A percentile compares a stretch with the other conserved stretches of the same genome.
phyloP scores from a whole-genome alignment of 1,139 yeast genomes.

The Pichia norvegensis region DNA sequence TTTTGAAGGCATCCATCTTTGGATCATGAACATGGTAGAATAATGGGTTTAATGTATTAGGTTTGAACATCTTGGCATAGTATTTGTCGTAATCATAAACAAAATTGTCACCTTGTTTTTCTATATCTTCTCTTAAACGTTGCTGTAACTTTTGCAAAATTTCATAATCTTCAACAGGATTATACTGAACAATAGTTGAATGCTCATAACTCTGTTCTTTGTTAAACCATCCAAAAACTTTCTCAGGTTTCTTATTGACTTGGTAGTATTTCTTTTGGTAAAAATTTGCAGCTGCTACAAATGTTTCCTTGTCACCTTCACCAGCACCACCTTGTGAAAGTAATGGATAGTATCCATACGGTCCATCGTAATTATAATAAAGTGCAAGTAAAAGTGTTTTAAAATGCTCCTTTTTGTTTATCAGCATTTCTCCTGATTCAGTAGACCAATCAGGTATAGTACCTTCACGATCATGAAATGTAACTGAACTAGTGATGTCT shows the following conservation, averaged over 20 bases:
- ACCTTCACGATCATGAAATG: constrained; percentile 46
- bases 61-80: constrained; percentile 18
- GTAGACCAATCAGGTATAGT: constrained; percentile 53
- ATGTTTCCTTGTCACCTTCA: constrained; percentile 59
- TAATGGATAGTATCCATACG: constrained; percentile 44
- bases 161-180: constrained; percentile 51
- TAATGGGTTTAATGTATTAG: constrained; percentile 19
- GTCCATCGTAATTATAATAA: constrained; percentile 51
- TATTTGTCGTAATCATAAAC: constrained; percentile 21
- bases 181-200: constrained; percentile 54
- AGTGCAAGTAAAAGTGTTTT: constrained; percentile 43
- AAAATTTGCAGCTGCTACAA: constrained; percentile 51
- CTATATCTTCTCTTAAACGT: constrained; percentile 13
- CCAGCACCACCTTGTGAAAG: constrained; percentile 54
- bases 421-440: constrained; percentile 52
- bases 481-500: constrained; percentile 16
- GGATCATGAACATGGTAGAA: constrained; percentile 28
- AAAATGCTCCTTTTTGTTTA: constrained; percentile 45
- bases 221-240: constrained; percentile 22
- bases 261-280: constrained; percentile 46
- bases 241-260: constrained; percentile 33
- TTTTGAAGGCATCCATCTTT: constrained; percentile 24
- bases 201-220: constrained; percentile 26
- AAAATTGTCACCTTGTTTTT: constrained; percentile 15
- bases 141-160: constrained; percentile 19